Conservation (phyloP, 1,284 basidiomycete species). For the Microbotryum silenes-acaulis region DNA sequence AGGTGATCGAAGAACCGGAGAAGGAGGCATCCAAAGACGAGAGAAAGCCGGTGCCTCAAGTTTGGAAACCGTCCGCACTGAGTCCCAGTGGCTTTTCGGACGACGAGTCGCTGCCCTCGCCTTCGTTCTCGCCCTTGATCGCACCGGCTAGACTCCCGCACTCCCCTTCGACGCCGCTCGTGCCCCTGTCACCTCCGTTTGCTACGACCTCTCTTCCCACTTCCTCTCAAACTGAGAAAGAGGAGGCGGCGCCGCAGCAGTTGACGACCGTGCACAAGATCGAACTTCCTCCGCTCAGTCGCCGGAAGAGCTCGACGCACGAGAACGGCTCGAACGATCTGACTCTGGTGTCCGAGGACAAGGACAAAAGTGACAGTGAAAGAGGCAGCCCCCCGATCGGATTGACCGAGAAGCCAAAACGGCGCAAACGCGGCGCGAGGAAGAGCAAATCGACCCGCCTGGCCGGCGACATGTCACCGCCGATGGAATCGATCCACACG, state of each 20-base stretch:
- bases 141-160: too few relatives aligned
- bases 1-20: constrained; percentile 16
- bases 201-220: constrained; percentile 7
- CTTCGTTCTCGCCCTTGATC: constrained; percentile 14
- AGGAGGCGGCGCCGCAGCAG: constrained; percentile 4
- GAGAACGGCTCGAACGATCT: constrained; percentile 6
- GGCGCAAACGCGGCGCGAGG: constrained; percentile 68
- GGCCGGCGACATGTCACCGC: constrained; percentile 6
- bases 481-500: background rate
- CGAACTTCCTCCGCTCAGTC: background rate
- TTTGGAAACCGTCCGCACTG: too few relatives aligned
- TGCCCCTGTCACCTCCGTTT: background rate
- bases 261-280: constrained; percentile 1
- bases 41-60: background rate
- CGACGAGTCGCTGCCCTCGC: constrained; percentile 26
- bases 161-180: constrained; percentile 9
- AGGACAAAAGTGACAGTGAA: constrained; percentile 30
- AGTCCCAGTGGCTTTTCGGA: constrained; percentile 7
- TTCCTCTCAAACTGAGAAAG: background rate
- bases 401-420: constrained; percentile 49
- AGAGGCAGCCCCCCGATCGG: constrained; percentile 36
- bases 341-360: constrained; percentile 5
- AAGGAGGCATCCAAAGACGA: background rate
- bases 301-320: constrained; percentile 2
- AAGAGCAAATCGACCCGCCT: constrained; percentile 43